Percentiles rank a stretch among this genome's conserved stretches.
These are phyloP conservation scores for Diaporthe citri DNA, from an alignment of 2,329 filamentous ascomycete genomes.

Conservation along the genomic window DNA sequence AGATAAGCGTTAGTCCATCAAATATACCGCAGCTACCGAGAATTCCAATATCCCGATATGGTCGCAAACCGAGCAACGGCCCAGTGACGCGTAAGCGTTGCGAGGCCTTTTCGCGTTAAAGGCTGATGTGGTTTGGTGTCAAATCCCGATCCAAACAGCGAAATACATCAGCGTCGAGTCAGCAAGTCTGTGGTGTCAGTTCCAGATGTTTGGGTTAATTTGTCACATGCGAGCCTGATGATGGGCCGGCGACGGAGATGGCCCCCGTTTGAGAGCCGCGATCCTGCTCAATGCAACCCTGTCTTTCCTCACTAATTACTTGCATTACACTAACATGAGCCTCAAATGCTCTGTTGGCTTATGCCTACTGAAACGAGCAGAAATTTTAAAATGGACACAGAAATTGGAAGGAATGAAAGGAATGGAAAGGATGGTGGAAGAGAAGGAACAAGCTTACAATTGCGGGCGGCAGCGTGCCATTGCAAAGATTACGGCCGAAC, in stretches of 20 bases:
- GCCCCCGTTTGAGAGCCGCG: background rate
- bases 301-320: background rate
- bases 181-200: background rate
- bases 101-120: background rate
- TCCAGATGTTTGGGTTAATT: background rate
- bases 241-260: background rate
- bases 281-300: background rate
- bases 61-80: background rate
- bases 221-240: background rate
- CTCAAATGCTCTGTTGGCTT: background rate
- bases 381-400: background rate
- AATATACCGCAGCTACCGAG: slow-evolving; percentile 2
- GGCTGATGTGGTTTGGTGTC: background rate
- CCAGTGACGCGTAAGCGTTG: slow-evolving; percentile 14
- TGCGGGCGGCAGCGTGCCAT: background rate
- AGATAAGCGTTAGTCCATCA: slow-evolving; percentile 9
- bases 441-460: background rate
- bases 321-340: background rate
- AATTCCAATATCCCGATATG: background rate
- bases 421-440: background rate
- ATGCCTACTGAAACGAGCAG: background rate
- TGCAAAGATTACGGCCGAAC: background rate
- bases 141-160: slow-evolving; percentile 10
- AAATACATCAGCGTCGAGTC: background rate
- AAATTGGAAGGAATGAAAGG: slow-evolving; percentile 8